These are phyloP conservation scores for Penicillium chermesinum DNA, from an alignment of 495 filamentous ascomycete species.

Conservation along the genomic window DNA sequence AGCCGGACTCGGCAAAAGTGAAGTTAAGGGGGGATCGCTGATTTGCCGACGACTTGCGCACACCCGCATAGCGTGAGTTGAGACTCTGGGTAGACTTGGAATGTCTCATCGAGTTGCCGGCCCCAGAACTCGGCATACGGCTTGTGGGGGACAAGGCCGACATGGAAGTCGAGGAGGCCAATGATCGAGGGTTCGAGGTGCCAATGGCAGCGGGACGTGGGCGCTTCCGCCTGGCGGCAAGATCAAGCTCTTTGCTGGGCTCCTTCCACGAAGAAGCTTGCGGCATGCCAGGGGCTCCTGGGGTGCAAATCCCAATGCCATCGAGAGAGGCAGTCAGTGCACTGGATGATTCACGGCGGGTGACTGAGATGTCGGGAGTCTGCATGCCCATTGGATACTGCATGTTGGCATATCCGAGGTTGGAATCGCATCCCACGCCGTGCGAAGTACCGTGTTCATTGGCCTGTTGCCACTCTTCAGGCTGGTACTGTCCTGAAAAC, in stretches of 20 bases:
- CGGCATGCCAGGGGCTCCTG: slow-evolving; percentile 19
- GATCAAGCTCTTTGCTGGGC: slow-evolving; percentile 42
- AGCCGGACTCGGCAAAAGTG: slow-evolving; percentile 43
- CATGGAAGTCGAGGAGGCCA: slow-evolving; percentile 38
- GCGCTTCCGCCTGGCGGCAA: slow-evolving; percentile 51
- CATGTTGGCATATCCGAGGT: slow-evolving; percentile 27
- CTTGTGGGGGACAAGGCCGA: slow-evolving; percentile 38
- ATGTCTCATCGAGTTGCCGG: slow-evolving; percentile 42
- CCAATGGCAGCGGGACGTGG: slow-evolving; percentile 51
- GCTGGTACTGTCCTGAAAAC: slow-evolving; percentile 19
- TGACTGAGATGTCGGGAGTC: slow-evolving; percentile 27
- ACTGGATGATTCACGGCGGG: slow-evolving; percentile 39
- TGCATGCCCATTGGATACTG: slow-evolving; percentile 32
- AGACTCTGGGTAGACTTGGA: slow-evolving; percentile 50
- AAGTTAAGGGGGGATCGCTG: slow-evolving; percentile 52
- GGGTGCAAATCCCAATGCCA: slow-evolving; percentile 37
- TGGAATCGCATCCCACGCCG: slow-evolving; percentile 21
- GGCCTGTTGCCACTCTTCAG: slow-evolving; percentile 29
- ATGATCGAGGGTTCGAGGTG: slow-evolving; percentile 35
- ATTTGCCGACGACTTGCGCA: slow-evolving; percentile 44
- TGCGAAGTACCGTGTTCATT: slow-evolving; percentile 20
- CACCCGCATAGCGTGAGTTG: slow-evolving; percentile 46
- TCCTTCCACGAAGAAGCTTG: slow-evolving; percentile 37
- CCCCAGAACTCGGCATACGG: slow-evolving; percentile 32
- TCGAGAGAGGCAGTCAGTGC: slow-evolving; percentile 36